Conservation (phyloP, 441 rosid species). For the Pelargonium myrrhifolium region DNA sequence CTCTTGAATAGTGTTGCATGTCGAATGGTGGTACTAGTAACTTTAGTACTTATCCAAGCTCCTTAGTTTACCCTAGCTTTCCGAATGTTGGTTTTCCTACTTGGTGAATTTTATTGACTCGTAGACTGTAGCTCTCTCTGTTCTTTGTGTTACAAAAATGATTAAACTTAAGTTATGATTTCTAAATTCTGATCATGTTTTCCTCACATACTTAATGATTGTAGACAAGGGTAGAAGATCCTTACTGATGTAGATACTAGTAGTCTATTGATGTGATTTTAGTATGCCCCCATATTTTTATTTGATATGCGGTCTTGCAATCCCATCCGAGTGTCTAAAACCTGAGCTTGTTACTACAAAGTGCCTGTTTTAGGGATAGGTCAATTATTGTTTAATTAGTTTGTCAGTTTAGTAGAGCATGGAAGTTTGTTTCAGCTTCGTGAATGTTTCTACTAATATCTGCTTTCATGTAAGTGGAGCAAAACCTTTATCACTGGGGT, state of each 20-base stretch:
- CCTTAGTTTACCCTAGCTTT: not conserved
- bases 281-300: not conserved
- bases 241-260: not conserved
- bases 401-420: not conserved
- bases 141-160: not conserved
- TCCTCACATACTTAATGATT: not conserved
- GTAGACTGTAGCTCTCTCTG: not conserved
- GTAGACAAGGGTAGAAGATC: not conserved
- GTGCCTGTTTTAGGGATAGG: too few species aligned
- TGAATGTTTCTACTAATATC: not conserved
- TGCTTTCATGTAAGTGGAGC: not conserved
- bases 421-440: not conserved
- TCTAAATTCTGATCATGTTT: not conserved
- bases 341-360: not conserved
- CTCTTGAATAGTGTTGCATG: too few species aligned
- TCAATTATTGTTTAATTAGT: too few species aligned
- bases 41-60: too few species aligned
- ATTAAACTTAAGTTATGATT: not conserved
- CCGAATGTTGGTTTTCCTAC: not conserved
- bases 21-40: too few species aligned
- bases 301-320: not conserved
- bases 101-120: not conserved
- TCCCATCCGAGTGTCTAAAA: not conserved
- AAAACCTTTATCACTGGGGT: not conserved
- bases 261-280: not conserved